Evolutionary conservation across 768 basidiomycete genomes (phyloP), one percentile per base, ranked within the genome.

Genomic region (Naganishia friedmannii): DNA sequence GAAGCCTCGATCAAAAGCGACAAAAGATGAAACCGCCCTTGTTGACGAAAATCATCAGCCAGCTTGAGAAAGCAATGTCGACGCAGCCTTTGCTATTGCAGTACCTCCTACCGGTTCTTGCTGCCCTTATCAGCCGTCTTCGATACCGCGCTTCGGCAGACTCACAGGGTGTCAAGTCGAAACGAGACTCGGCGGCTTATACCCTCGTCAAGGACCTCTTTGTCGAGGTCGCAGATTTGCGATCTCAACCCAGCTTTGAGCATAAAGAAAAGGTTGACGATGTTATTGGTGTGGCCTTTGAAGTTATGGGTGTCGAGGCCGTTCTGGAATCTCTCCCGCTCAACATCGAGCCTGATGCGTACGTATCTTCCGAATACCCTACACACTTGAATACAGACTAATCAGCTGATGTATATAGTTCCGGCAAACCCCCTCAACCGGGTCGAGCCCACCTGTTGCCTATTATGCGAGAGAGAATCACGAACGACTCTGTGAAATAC

Each of bases 371-470:
- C 26, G 23, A 7, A 51, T n/a, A 12, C 12, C 3, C 7, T 23
- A 12, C 12, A 26, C 4, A 1, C 1, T 12, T 2, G 48, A 51
- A 51, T 46, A 21, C 23, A 12, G 23, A 23, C 48, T 51, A n/a
- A 51, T 23, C 23, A 3, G 3, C 3, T 13, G 6, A 7, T 51
- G 19, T 21, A 21, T 37, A 15, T 65, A 80, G 79, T 7, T 70
- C 71, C 53, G 80, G 80, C 19, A 70, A 73, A 26, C 73, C 87
- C n/a, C 88, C 88, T 56, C 84, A 84, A 42, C 91, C 92, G 74
- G 93, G 94, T 15, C 88, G 91, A 63, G 96, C 94, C 15, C 96
- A 90, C 83, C 85, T 99, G 51, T 85, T 99, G 7, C 93, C 96
- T 2, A 85, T 97, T 67, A 86, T 99, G 63, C 81, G 88, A 15